Evolutionary conservation across 2,329 filamentous ascomycete species (phyloP).

Genomic region (Cercospora janseana): DNA sequence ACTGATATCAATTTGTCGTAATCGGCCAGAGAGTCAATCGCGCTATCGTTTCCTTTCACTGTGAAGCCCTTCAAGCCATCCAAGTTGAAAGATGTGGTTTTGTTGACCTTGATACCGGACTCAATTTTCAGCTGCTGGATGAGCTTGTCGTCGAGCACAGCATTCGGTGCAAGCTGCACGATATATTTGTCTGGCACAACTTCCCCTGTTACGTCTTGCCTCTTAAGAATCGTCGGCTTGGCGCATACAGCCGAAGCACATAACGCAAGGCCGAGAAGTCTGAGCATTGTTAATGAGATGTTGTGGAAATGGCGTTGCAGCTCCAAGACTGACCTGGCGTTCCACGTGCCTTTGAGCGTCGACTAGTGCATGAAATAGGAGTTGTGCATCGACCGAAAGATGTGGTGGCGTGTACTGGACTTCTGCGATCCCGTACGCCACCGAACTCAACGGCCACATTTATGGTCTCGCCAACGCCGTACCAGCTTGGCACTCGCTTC

Average conservation of each 20-base stretch:
- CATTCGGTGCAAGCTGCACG: slow-evolving; percentile 21
- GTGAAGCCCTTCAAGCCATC: slow-evolving; percentile 10
- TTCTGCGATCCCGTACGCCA: neutral
- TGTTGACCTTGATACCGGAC: slow-evolving; percentile 11
- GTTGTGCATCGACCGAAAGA: neutral
- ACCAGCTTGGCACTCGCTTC: neutral
- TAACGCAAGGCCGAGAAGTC: neutral
- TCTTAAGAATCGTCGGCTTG: neutral
- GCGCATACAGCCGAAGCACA: slow-evolving; percentile 2
- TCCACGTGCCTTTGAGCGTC: neutral
- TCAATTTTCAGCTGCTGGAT: neutral
- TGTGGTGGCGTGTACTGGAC: neutral
- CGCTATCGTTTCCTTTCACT: slow-evolving; percentile 6
- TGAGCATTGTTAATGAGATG: slow-evolving; percentile 4
- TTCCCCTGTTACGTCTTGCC: slow-evolving; percentile 11
- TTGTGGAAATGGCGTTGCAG: neutral
- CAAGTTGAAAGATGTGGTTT: slow-evolving; percentile 3
- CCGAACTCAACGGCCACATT: slow-evolving; percentile 6
- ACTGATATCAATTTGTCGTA: slow-evolving; percentile 5
- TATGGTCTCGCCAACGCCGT: neutral
- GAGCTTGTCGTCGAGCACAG: slow-evolving; percentile 12
- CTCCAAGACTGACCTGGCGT: neutral
- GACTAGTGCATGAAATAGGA: neutral
- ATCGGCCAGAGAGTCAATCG: neutral
- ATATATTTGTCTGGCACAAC: slow-evolving; percentile 26